phyloP scores from a whole-genome alignment of 139 green algal genomes.

The Zygnema cylindricum region DNA sequence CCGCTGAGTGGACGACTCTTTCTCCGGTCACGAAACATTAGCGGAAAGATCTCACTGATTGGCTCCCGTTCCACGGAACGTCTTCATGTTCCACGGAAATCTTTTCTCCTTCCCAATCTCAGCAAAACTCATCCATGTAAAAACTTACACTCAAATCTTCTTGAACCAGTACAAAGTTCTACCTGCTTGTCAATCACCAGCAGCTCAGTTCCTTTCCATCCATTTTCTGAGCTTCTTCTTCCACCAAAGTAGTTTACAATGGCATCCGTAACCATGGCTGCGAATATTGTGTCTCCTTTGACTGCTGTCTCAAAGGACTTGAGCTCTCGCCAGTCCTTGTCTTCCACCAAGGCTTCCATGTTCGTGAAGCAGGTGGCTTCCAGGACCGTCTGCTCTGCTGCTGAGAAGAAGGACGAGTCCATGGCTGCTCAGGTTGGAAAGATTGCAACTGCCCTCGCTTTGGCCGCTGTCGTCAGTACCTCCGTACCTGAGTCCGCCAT shows the following conservation, averaged over 20 bases:
- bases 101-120: too few relatives aligned
- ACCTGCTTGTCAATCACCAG: too few relatives aligned
- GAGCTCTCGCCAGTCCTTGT: conserved; percentile 67
- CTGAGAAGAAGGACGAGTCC: conserved; percentile 44
- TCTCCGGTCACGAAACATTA: too few relatives aligned
- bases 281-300: conserved; percentile 9
- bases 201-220: conserved; percentile 89
- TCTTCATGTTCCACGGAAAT: too few relatives aligned
- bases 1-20: too few relatives aligned
- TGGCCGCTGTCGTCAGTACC: conserved; percentile 55
- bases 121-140: too few relatives aligned
- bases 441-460: conserved; percentile 51
- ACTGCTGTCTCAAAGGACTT: conserved; percentile 68
- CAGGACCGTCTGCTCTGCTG: conserved; percentile 48
- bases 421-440: conserved; percentile 52
- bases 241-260: conserved; percentile 73
- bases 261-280: conserved; percentile 31
- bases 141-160: too few relatives aligned
- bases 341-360: conserved; percentile 34
- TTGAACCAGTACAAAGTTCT: too few relatives aligned
- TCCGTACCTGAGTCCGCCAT: conserved; percentile 71
- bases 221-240: conserved; percentile 73
- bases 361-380: conserved; percentile 53
- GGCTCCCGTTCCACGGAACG: too few relatives aligned
- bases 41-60: too few relatives aligned